These are phyloP conservation scores for Rostrohypoxylon terebratum DNA, from an alignment of 495 filamentous ascomycete species.

Conservation along the genomic window DNA sequence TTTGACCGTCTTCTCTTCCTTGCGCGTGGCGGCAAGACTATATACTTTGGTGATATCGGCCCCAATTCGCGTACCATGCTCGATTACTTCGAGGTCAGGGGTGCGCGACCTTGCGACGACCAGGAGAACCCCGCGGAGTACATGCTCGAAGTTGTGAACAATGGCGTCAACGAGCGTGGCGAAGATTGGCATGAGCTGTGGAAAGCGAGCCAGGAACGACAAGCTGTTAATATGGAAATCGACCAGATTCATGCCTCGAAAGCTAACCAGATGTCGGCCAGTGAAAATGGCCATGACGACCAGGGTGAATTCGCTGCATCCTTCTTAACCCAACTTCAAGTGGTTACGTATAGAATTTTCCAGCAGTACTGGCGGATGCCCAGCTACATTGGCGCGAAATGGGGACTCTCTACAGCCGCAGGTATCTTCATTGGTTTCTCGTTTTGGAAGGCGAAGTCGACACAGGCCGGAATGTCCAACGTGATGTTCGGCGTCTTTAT, in stretches of 20 bases:
- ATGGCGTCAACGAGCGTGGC: background rate
- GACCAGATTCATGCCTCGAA: constrained; percentile 1
- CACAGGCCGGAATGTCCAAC: constrained; percentile 7
- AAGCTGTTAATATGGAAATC: constrained; percentile 3
- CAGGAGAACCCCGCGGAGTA: constrained; percentile 18
- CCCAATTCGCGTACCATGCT: constrained; percentile 3
- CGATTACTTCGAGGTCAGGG: constrained; percentile 11
- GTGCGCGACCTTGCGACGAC: constrained; percentile 6
- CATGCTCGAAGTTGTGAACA: constrained; percentile 15
- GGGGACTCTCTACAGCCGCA: background rate
- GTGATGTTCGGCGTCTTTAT: constrained; percentile 17
- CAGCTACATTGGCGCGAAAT: constrained; percentile 13
- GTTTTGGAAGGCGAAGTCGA: constrained; percentile 3
- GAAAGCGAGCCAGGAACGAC: constrained; percentile 8
- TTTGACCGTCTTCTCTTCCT: constrained; percentile 12
- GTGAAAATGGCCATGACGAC: background rate
- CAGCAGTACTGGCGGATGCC: constrained; percentile 19
- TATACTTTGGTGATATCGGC: constrained; percentile 10
- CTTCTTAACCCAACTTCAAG: background rate
- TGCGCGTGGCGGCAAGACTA: constrained; percentile 4
- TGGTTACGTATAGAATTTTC: constrained; percentile 8
- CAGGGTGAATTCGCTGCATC: constrained; percentile 7
- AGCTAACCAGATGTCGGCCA: background rate
- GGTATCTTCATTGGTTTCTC: constrained; percentile 15
- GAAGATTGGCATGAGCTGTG: constrained; percentile 15